Conservation (phyloP, 305 asterid genomes). For the Ilex paraguariensis region DNA sequence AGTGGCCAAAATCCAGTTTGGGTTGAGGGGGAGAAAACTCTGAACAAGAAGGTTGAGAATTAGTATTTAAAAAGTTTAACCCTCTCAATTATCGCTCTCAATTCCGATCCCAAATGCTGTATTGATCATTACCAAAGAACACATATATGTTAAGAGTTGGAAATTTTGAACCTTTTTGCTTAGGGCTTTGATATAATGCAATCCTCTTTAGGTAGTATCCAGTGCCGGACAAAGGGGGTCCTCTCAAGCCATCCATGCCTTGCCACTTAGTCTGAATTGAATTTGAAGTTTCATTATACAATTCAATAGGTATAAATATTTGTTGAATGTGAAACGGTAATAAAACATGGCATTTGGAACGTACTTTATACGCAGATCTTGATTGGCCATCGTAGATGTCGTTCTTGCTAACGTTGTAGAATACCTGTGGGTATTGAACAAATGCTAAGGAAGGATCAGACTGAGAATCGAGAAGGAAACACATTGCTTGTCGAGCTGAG, state of each 20-base stretch:
- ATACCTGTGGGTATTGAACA: slow-evolving; percentile 8
- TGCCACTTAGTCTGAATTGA: slow-evolving; percentile 59
- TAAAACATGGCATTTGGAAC: too few relatives aligned
- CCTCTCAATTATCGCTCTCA: too few relatives aligned
- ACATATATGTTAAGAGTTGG: background rate
- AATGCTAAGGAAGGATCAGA: slow-evolving; percentile 16
- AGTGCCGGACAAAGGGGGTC: slow-evolving; percentile 62
- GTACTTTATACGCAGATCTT: slow-evolving; percentile 1
- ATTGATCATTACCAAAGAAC: too few relatives aligned
- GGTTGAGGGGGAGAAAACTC: background rate
- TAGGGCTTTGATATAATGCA: slow-evolving; percentile 40
- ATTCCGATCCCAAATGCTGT: too few relatives aligned
- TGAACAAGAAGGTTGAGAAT: too few relatives aligned
- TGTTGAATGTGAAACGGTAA: too few relatives aligned
- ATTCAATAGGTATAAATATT: too few relatives aligned
- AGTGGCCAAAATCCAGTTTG: slow-evolving; percentile 8
- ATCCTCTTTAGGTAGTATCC: slow-evolving; percentile 66
- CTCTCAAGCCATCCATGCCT: slow-evolving; percentile 83
- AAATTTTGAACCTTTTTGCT: slow-evolving; percentile 22
- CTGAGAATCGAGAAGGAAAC: slow-evolving; percentile 40
- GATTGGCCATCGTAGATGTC: background rate
- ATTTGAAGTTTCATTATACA: too few relatives aligned
- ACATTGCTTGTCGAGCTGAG: slow-evolving; percentile 34
- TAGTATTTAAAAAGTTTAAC: too few relatives aligned
- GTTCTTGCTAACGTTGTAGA: slow-evolving; percentile 6